Evolutionary conservation across 257 asterid species (phyloP).

Genomic region (Nicotiana undulata): DNA sequence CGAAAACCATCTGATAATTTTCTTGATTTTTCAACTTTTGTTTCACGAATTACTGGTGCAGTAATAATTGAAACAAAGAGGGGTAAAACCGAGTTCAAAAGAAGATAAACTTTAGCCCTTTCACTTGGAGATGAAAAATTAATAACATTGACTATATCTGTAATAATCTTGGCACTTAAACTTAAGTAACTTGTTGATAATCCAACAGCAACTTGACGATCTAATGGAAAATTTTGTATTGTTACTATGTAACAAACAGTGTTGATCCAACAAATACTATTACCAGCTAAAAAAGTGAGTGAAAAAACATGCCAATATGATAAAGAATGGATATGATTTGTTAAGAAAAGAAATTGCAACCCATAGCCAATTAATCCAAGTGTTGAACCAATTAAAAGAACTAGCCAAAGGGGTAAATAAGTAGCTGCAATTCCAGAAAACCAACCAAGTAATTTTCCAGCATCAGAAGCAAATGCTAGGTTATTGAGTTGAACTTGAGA

Average conservation of each 20-base stretch:
- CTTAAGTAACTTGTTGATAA: slow-evolving; percentile 70
- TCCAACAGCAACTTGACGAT: slow-evolving; percentile 62
- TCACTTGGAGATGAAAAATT: not conserved
- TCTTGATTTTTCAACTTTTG: slow-evolving; percentile 26
- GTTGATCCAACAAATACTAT: slow-evolving; percentile 77
- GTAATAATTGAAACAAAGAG: slow-evolving; percentile 22
- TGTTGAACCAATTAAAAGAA: slow-evolving; percentile 51
- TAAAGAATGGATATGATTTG: slow-evolving; percentile 15
- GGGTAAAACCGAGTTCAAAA: slow-evolving; percentile 48
- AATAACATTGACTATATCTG: slow-evolving; percentile 37
- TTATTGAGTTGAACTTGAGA: slow-evolving; percentile 69
- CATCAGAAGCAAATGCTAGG: slow-evolving; percentile 78
- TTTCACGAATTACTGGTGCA: slow-evolving; percentile 35
- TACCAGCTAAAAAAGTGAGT: slow-evolving; percentile 62
- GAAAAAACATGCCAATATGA: slow-evolving; percentile 42
- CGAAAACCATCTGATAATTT: slow-evolving; percentile 50
- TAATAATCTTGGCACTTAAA: slow-evolving; percentile 49
- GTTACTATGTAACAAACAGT: slow-evolving; percentile 49
- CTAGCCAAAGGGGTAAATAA: slow-evolving; percentile 57
- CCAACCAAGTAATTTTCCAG: slow-evolving; percentile 80
- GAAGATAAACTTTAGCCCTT: slow-evolving; percentile 43
- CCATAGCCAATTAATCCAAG: slow-evolving; percentile 74
- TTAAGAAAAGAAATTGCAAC: slow-evolving; percentile 53
- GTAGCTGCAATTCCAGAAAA: slow-evolving; percentile 62
- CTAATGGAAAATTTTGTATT: slow-evolving; percentile 57